phyloP scores from a whole-genome alignment of 345 rosid genomes.

The Salix caprea region DNA sequence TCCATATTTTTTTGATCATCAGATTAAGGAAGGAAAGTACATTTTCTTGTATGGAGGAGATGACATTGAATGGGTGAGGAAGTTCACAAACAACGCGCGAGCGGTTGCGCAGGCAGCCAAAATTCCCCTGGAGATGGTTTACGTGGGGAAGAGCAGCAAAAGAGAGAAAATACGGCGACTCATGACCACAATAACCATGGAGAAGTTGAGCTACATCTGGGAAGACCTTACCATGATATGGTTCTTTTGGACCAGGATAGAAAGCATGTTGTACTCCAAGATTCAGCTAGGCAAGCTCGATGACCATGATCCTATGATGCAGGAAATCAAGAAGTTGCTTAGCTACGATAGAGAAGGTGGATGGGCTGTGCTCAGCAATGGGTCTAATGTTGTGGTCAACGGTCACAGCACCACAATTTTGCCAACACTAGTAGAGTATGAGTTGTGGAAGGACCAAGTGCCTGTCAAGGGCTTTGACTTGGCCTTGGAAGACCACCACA shows the following conservation, averaged over 20 bases:
- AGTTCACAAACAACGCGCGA: slow-evolving; percentile 55
- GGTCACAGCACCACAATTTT: slow-evolving; percentile 51
- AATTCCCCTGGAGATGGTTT: slow-evolving; percentile 71
- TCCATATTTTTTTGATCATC: slow-evolving; percentile 4
- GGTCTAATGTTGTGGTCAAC: slow-evolving; percentile 50
- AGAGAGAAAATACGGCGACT: slow-evolving; percentile 52
- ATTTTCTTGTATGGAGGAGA: slow-evolving; percentile 84
- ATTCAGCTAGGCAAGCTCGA: slow-evolving; percentile 69
- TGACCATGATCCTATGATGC: slow-evolving; percentile 59
- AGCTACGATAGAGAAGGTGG: slow-evolving; percentile 78
- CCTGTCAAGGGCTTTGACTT: slow-evolving; percentile 50
- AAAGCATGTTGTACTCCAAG: slow-evolving; percentile 87
- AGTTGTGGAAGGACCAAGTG: slow-evolving; percentile 58
- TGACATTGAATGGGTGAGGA: slow-evolving; percentile 75
- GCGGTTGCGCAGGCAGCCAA: slow-evolving; percentile 46
- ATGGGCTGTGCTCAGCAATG: slow-evolving; percentile 74
- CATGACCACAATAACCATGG: slow-evolving; percentile 30
- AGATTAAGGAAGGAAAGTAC: slow-evolving; percentile 74
- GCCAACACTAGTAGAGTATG: slow-evolving; percentile 52
- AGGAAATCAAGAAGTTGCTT: slow-evolving; percentile 73
- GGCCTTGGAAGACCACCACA: slow-evolving; percentile 59
- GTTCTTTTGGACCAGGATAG: slow-evolving; percentile 91
- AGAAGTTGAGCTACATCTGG: slow-evolving; percentile 61
- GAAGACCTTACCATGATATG: slow-evolving; percentile 61
- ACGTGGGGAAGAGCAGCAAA: slow-evolving; percentile 65